Percentiles rank a stretch among this genome's conserved stretches.
Conservation (phyloP, 78 protist genomes). For the Cavenderia fasciculata region DNA sequence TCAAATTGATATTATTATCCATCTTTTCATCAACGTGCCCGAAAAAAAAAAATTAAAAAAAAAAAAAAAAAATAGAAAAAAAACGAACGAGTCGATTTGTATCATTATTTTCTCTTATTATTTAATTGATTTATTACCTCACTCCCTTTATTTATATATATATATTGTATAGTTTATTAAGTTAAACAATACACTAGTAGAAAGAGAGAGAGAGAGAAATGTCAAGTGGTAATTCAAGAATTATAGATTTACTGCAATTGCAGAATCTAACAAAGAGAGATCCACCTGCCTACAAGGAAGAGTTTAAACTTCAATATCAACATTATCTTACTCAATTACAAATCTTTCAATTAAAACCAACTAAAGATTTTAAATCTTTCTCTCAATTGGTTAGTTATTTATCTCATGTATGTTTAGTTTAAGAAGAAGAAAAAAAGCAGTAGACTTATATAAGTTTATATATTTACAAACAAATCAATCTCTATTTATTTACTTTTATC, state of each 20-base stretch:
- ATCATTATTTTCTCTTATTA: no score
- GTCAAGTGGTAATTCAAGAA: slow-evolving; percentile 28
- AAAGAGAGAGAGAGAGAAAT: no score
- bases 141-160: no score
- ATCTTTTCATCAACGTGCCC: no score
- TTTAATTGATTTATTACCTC: no score
- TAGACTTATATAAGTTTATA: neutral
- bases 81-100: no score
- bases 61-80: no score
- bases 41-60: no score
- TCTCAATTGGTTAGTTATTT: slow-evolving; percentile 76
- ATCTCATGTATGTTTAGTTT: slow-evolving; percentile 72
- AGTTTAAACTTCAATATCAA: slow-evolving; percentile 83
- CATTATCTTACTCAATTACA: slow-evolving; percentile 81
- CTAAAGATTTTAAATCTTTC: slow-evolving; percentile 46
- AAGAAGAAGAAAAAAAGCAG: neutral
- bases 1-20: no score
- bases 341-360: slow-evolving; percentile 84
- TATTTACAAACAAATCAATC: neutral
- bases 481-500: neutral
- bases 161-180: no score
- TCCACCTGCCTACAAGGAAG: slow-evolving; percentile 90
- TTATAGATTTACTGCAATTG: slow-evolving; percentile 81
- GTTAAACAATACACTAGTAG: no score
- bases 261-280: slow-evolving; percentile 89